A percentile compares a stretch with the other conserved stretches of the same genome.
These are phyloP conservation scores for Pholiota conissans DNA, from an alignment of 768 basidiomycete species.

Conservation along the genomic window DNA sequence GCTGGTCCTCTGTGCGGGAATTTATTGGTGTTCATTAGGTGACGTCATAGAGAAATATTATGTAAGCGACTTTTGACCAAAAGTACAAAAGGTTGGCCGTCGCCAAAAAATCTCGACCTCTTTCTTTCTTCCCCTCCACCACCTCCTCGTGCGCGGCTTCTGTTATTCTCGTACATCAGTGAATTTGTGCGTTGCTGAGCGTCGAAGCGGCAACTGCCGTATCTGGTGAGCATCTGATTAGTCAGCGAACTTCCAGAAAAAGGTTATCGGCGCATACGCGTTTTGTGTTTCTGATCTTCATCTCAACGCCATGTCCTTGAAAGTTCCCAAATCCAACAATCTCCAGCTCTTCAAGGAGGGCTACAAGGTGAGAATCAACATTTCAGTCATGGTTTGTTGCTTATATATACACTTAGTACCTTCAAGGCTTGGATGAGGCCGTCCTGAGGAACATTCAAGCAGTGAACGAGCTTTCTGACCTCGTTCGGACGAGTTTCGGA, in stretches of 20 bases:
- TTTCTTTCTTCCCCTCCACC: too few species aligned
- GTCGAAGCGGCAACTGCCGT: too few species aligned
- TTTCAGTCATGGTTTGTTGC: neutral
- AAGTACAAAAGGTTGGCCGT: too few species aligned
- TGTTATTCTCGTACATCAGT: too few species aligned
- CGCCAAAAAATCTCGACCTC: too few species aligned
- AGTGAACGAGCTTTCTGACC: constrained; percentile 91
- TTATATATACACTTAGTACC: constrained; percentile 40
- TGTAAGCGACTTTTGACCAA: too few species aligned
- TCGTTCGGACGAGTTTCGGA: constrained; percentile 94
- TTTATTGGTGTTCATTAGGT: too few species aligned
- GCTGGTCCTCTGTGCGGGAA: too few species aligned
- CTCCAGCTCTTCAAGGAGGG: constrained; percentile 97
- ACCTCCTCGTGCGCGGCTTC: too few species aligned
- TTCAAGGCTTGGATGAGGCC: constrained; percentile 95
- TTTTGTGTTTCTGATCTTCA: constrained; percentile 19
- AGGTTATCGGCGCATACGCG: constrained; percentile 13
- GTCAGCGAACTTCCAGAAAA: constrained; percentile 10
- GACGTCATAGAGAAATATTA: too few species aligned
- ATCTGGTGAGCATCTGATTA: too few species aligned
- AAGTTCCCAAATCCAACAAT: constrained; percentile 88
- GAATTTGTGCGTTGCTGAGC: too few species aligned
- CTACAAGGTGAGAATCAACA: constrained; percentile 67
- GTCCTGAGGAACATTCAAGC: constrained; percentile 95
- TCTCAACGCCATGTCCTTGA: constrained; percentile 72